Evolutionary conservation across 2,329 filamentous ascomycete genomes (phyloP), one percentile per base, ranked within the genome.

Genomic region (Colletotrichum gigasporum): DNA sequence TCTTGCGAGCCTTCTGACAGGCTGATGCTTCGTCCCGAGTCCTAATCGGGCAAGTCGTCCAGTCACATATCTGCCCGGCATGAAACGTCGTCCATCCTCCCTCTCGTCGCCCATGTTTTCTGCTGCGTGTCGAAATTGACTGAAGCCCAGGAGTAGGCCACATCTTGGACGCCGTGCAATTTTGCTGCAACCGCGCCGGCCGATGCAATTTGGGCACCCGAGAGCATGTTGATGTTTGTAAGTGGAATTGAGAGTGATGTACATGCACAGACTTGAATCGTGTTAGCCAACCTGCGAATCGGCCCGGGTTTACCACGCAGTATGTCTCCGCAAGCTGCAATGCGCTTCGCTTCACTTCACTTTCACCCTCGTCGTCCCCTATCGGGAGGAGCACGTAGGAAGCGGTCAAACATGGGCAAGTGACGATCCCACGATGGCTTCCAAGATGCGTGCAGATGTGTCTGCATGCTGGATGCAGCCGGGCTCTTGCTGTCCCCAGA

Each of bases 31-130:
- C 54, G 34, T 63, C 45, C 37, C 20, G 45, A 59, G 60, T 59
- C 60, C 60, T 28, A 59, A 63, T 63, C 60, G 37, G 60, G 60
- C 60, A 63, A 63, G 54, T 63, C 37, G 35, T 58, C 53, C 35
- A 51, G 44, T 37, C 59, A 35, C 35, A 45, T 18, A 30, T 14
- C 16, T 57, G 20, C 30, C 44, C 22, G 24, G 39, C 16, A 20
- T 32, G 51, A 35, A 56, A 56, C 58, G 51, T 54, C 26, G 7
- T 28, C 12, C 12, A 7, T 61, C n/a, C 28, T 18, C 11, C 34
- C 11, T 39, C 30, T 6, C 30, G 24, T 52, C 5, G 18, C 24
- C 51, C 42, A 41, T 16, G 24, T 26, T 39, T 18, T 20, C 24
- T 11, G 24, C n/a, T 20, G n/a, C 34, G 10, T 14, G 39, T 22